Evolutionary conservation across 2,329 filamentous ascomycete species (phyloP).

Genomic region (Aphanoascus verrucosus): DNA sequence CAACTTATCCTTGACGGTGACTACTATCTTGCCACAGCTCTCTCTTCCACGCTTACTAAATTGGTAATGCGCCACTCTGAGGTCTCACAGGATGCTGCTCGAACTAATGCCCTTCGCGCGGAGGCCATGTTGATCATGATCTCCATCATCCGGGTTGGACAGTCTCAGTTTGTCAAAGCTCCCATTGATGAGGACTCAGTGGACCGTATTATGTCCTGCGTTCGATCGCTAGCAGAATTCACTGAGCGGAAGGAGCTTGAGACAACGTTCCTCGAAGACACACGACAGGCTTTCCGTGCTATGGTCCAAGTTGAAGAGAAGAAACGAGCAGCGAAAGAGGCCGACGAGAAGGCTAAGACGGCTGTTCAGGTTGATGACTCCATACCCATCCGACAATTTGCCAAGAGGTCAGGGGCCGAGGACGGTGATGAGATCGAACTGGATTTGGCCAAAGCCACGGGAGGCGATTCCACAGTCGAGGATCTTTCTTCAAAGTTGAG

Average conservation of each 20-base stretch:
- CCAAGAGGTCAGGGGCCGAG: conserved; percentile 78
- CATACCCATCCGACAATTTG: conserved; percentile 80
- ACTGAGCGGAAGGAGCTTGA: conserved; percentile 81
- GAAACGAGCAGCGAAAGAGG: conserved; percentile 92
- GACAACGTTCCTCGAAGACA: conserved; percentile 86
- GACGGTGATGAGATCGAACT: conserved; percentile 75
- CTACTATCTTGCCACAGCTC: conserved; percentile 87
- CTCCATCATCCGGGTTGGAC: conserved; percentile 91
- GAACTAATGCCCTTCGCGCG: conserved; percentile 86
- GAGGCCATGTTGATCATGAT: conserved; percentile 99
- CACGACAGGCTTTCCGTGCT: conserved; percentile 84
- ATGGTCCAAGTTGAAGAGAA: conserved; percentile 98
- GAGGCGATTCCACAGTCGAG: conserved; percentile 72
- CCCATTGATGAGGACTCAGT: conserved; percentile 96
- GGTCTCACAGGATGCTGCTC: conserved; percentile 71
- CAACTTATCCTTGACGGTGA: conserved; percentile 95
- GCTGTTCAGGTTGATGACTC: conserved; percentile 94
- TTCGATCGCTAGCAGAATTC: conserved; percentile 84
- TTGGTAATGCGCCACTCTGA: conserved; percentile 95
- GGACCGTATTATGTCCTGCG: conserved; percentile 97
- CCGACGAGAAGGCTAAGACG: conserved; percentile 81
- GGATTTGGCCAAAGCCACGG: conserved; percentile 87
- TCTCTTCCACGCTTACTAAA: conserved; percentile 94
- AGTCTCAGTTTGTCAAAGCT: conserved; percentile 97
- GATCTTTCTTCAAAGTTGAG: conserved; percentile 89